These are phyloP conservation scores for Ramularia endophylla DNA, from an alignment of 2,329 filamentous ascomycete genomes.

Conservation along the genomic window DNA sequence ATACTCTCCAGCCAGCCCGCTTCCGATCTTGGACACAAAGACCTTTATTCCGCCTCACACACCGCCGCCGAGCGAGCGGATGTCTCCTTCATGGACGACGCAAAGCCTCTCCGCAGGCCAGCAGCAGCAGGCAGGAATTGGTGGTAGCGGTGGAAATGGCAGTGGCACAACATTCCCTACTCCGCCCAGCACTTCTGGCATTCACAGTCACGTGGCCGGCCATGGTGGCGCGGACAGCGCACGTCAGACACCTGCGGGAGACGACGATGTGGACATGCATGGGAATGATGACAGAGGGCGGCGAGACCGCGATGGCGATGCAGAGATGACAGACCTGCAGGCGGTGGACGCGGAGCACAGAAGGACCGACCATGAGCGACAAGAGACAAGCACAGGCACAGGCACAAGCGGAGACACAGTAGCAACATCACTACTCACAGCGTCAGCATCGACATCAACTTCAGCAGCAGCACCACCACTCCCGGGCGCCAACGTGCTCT, in stretches of 20 bases:
- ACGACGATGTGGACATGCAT: conserved; percentile 18
- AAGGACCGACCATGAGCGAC: conserved; percentile 44
- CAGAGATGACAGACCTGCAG: conserved; percentile 34
- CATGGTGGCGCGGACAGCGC: conserved; percentile 20
- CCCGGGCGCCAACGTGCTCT: conserved; percentile 14
- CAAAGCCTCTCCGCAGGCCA: conserved; percentile 13
- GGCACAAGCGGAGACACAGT: conserved; percentile 4
- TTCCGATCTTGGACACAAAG: conserved; percentile 37
- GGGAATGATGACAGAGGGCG: not conserved
- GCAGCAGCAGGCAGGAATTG: conserved; percentile 6
- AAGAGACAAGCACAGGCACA: conserved; percentile 17
- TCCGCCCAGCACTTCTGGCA: conserved; percentile 37
- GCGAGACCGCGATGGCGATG: conserved; percentile 39
- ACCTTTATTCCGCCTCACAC: conserved; percentile 39
- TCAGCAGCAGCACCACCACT: conserved; percentile 1
- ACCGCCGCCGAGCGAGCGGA: conserved; percentile 43
- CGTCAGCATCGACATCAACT: conserved; percentile 5
- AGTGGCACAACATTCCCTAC: conserved; percentile 31
- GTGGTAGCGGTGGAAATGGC: conserved; percentile 3
- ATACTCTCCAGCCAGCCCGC: conserved; percentile 37
- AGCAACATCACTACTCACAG: conserved; percentile 4
- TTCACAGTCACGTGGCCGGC: conserved; percentile 23
- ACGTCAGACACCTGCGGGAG: conserved; percentile 22
- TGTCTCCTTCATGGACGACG: conserved; percentile 41
- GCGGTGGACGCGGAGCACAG: conserved; percentile 31